A percentile compares a stretch with the other conserved stretches of the same genome.
Evolutionary conservation across 1,284 basidiomycete species (phyloP).

Genomic region (Ganoderma sinense): DNA sequence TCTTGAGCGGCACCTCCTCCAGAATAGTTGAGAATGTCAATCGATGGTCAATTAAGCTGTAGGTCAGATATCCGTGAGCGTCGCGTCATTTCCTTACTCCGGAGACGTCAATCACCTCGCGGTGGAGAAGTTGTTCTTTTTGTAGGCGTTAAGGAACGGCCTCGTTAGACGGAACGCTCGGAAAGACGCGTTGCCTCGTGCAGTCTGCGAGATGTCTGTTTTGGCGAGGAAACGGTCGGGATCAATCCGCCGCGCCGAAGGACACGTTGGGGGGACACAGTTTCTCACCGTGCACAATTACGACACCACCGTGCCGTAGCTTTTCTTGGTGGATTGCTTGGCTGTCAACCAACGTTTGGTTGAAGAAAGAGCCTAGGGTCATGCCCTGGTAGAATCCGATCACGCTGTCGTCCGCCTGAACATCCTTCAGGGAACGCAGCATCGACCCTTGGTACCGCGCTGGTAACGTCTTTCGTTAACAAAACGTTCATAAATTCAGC

Average conservation of each 20-base stretch:
- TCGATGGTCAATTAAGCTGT: conserved; percentile 84
- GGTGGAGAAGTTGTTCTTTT: conserved; percentile 88
- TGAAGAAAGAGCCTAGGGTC: conserved; percentile 91
- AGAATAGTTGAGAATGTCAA: conserved; percentile 93
- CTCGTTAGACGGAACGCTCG: conserved; percentile 91
- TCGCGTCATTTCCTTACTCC: conserved; percentile 28
- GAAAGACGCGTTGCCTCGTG: conserved; percentile 89
- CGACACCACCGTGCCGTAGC: conserved; percentile 86
- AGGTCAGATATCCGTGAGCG: conserved; percentile 23
- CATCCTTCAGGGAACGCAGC: conserved; percentile 89
- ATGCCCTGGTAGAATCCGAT: conserved; percentile 98
- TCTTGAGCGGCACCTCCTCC: conserved; percentile 88
- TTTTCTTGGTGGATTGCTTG: conserved; percentile 85
- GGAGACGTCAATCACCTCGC: conserved; percentile 62
- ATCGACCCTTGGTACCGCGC: conserved; percentile 87
- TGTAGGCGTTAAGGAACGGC: conserved; percentile 88
- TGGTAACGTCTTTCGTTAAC: conserved; percentile 38
- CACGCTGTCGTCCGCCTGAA: conserved; percentile 93
- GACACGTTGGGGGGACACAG: conserved; percentile 18
- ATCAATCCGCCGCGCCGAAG: conserved; percentile 15
- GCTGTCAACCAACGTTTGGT: conserved; percentile 89
- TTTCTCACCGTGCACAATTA: conserved; percentile 83
- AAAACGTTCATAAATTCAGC: not conserved
- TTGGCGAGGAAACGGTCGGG: conserved; percentile 3
- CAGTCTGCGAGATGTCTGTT: conserved; percentile 75